A percentile compares a stretch with the other conserved stretches of the same genome.
Conservation (phyloP, 371 early-diverging fungal genomes). For the Dipsacomyces acuminosporus region DNA sequence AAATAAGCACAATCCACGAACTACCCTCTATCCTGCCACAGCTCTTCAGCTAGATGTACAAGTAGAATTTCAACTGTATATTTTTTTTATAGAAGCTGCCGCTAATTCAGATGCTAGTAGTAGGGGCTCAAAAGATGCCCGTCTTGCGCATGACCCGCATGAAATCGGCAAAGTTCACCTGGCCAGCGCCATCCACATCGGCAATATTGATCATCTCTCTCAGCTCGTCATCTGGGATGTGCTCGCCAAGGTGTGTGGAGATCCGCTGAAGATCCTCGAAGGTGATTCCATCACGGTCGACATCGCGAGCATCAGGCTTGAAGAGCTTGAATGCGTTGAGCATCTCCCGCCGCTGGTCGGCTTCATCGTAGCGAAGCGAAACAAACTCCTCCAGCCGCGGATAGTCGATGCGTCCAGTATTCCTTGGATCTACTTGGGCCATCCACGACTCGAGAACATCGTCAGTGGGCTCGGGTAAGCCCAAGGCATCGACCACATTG, state of each 20-base stretch:
- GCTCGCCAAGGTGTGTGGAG: slow-evolving; percentile 51
- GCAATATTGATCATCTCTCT: slow-evolving; percentile 68
- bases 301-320: slow-evolving; percentile 42
- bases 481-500: slow-evolving; percentile 53
- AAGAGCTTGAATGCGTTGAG: slow-evolving; percentile 57
- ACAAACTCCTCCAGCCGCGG: slow-evolving; percentile 54
- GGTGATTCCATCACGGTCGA: slow-evolving; percentile 27
- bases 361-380: slow-evolving; percentile 51
- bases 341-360: slow-evolving; percentile 52
- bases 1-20: slow-evolving; percentile 58
- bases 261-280: slow-evolving; percentile 29
- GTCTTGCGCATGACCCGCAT: slow-evolving; percentile 56
- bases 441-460: slow-evolving; percentile 49
- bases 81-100: no score
- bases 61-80: neutral
- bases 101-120: no score
- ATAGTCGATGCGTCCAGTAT: slow-evolving; percentile 50
- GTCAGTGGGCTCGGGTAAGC: slow-evolving; percentile 51
- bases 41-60: slow-evolving; percentile 44
- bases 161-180: slow-evolving; percentile 51
- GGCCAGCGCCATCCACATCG: slow-evolving; percentile 57
- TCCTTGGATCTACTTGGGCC: slow-evolving; percentile 48
- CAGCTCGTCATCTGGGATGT: slow-evolving; percentile 62
- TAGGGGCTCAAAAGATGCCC: slow-evolving; percentile 26
- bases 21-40: slow-evolving; percentile 58